Percentiles rank a stretch among this genome's conserved stretches.
phyloP scores from a whole-genome alignment of 352 stramenopile species.

The Phytophthora aleatoria region DNA sequence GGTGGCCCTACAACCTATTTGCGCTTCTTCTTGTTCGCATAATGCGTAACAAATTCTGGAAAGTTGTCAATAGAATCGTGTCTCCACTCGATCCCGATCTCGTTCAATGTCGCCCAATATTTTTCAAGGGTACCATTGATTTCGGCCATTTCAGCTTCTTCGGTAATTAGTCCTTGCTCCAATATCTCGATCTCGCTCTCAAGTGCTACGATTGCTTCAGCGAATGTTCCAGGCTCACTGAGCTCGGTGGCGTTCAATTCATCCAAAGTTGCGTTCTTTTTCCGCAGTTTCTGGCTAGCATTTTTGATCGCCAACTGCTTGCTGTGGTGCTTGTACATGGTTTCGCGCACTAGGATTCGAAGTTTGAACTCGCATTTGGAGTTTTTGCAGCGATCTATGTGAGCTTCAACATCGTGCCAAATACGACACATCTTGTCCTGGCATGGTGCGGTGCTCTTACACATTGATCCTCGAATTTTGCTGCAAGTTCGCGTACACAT shows the following conservation, averaged over 20 bases:
- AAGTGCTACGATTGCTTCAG: slow-evolving; percentile 12
- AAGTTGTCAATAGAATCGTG: slow-evolving; percentile 66
- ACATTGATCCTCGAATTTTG: slow-evolving; percentile 66
- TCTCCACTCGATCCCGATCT: slow-evolving; percentile 62
- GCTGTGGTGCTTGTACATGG: slow-evolving; percentile 66
- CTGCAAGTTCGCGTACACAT: slow-evolving; percentile 49
- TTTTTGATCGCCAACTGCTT: slow-evolving; percentile 46
- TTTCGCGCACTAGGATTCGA: slow-evolving; percentile 70
- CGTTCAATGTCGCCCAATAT: slow-evolving; percentile 68
- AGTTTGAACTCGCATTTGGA: slow-evolving; percentile 70
- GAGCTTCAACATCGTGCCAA: slow-evolving; percentile 75
- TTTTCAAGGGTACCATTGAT: slow-evolving; percentile 25
- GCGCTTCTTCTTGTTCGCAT: slow-evolving; percentile 45
- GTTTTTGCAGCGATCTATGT: slow-evolving; percentile 70
- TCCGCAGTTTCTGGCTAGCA: slow-evolving; percentile 29
- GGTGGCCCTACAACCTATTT: slow-evolving; percentile 12
- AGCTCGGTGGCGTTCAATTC: slow-evolving; percentile 42
- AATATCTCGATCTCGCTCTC: slow-evolving; percentile 45
- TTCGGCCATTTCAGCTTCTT: slow-evolving; percentile 47
- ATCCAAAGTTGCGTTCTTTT: slow-evolving; percentile 29
- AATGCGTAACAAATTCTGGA: slow-evolving; percentile 52
- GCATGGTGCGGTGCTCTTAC: slow-evolving; percentile 55
- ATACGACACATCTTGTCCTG: slow-evolving; percentile 70
- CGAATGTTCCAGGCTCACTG: slow-evolving; percentile 42
- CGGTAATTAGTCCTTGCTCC: slow-evolving; percentile 55